phyloP scores from a whole-genome alignment of 2,329 filamentous ascomycete species.

The Mycosphaerella sp. region DNA sequence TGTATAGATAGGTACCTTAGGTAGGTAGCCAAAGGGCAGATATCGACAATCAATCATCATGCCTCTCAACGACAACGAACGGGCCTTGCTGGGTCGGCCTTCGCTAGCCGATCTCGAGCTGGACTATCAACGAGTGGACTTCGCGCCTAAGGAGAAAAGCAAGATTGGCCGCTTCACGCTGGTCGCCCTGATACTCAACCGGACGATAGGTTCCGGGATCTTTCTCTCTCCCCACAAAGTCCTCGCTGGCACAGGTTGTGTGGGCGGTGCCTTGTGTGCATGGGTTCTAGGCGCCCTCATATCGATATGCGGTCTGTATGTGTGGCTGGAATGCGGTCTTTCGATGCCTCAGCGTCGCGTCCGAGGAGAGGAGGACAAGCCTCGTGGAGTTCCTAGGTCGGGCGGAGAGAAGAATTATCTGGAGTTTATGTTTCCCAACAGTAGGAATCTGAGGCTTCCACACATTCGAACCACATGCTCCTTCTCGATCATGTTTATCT shows the following conservation, averaged over 20 bases:
- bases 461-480: conserved; percentile 37
- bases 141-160: conserved; percentile 14
- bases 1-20: too few relatives aligned
- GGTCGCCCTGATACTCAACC: conserved; percentile 24
- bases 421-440: conserved; percentile 36
- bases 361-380: conserved; percentile 32
- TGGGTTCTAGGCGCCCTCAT: conserved; percentile 40
- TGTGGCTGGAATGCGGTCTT: conserved; percentile 44
- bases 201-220: conserved; percentile 27
- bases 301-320: conserved; percentile 32
- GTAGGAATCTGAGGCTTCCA: conserved; percentile 36
- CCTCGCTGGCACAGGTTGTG: conserved; percentile 24
- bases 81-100: conserved; percentile 15
- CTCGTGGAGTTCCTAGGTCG: conserved; percentile 41
- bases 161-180: conserved; percentile 23
- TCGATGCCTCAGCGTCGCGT: conserved; percentile 41
- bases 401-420: conserved; percentile 45
- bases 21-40: background rate
- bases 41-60: too few relatives aligned
- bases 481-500: conserved; percentile 43
- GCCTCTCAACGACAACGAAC: conserved; percentile 20
- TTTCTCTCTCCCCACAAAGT: conserved; percentile 24
- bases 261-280: conserved; percentile 34
- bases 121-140: conserved; percentile 20
- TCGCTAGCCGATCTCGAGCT: conserved; percentile 13